Conservation (phyloP, 805 yeast species). For the Lipomyces spencermartinsiae region DNA sequence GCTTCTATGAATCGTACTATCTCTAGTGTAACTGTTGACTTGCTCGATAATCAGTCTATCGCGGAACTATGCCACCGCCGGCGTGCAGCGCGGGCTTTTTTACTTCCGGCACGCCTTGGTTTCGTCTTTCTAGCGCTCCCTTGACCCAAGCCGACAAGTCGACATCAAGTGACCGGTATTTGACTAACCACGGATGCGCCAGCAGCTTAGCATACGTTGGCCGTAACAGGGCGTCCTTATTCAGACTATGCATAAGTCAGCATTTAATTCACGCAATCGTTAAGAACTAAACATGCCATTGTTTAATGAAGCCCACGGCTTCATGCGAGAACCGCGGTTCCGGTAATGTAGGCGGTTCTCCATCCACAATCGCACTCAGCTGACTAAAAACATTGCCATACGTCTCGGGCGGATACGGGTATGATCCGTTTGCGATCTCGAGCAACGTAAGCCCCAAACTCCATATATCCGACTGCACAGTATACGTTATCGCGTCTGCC, state of each 20-base stretch:
- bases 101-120: neutral
- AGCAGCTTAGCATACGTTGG: conserved; percentile 80
- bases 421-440: conserved; percentile 87
- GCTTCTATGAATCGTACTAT: neutral
- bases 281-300: conserved; percentile 44
- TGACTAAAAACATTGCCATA: conserved; percentile 90
- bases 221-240: conserved; percentile 78
- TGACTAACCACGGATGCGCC: conserved; percentile 81
- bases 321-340: conserved; percentile 65
- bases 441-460: conserved; percentile 84
- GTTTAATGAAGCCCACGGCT: conserved; percentile 80
- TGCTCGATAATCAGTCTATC: neutral
- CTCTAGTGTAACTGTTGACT: neutral
- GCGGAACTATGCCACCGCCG: conserved; percentile 23
- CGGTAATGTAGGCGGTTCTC: conserved; percentile 85
- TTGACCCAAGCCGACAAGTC: conserved; percentile 51
- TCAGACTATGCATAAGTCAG: conserved; percentile 55
- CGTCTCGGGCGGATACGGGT: conserved; percentile 97
- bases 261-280: neutral
- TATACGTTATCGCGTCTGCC: conserved; percentile 76
- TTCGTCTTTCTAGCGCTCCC: conserved; percentile 15
- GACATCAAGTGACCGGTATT: conserved; percentile 53
- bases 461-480: conserved; percentile 97
- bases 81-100: conserved; percentile 33
- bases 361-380: conserved; percentile 94